These are phyloP conservation scores for Zoysia pacifica DNA, from an alignment of 176 grass and related monocot species.

Conservation along the genomic window DNA sequence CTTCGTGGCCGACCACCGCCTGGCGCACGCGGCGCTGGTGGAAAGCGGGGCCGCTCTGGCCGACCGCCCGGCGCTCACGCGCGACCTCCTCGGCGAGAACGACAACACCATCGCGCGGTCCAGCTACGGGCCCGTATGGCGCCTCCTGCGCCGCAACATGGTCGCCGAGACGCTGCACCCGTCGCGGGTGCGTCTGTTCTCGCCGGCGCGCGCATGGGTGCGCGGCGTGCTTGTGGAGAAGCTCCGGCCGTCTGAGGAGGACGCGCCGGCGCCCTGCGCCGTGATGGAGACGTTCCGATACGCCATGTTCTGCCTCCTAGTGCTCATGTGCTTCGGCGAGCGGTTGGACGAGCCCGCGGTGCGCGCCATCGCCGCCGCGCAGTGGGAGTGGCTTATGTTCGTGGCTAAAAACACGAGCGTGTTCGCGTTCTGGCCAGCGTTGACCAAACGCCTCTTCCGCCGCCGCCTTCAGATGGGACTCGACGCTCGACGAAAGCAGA, in stretches of 20 bases:
- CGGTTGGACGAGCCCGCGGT: slow-evolving; percentile 52
- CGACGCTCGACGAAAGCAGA: slow-evolving; percentile 14
- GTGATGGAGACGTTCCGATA: slow-evolving; percentile 54
- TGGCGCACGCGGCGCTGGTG: slow-evolving; percentile 61
- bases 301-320: slow-evolving; percentile 67
- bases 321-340: slow-evolving; percentile 78
- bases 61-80: slow-evolving; percentile 16
- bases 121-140: slow-evolving; percentile 55
- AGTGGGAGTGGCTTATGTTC: slow-evolving; percentile 41
- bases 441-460: slow-evolving; percentile 51
- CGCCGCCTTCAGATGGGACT: slow-evolving; percentile 21
- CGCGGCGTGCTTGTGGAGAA: slow-evolving; percentile 39
- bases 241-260: not conserved
- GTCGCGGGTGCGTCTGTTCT: slow-evolving; percentile 45
- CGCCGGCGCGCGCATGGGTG: slow-evolving; percentile 46
- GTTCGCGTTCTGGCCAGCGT: slow-evolving; percentile 41
- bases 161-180: slow-evolving; percentile 58
- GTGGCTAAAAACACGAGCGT: not conserved
- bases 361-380: slow-evolving; percentile 27
- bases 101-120: slow-evolving; percentile 42
- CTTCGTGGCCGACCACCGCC: slow-evolving; percentile 50
- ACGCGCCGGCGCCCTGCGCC: not conserved
- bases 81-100: slow-evolving; percentile 25
- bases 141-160: slow-evolving; percentile 64
- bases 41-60: slow-evolving; percentile 47